These are phyloP conservation scores for Amanita subjunquillea DNA, from an alignment of 768 basidiomycete genomes.

Conservation along the genomic window DNA sequence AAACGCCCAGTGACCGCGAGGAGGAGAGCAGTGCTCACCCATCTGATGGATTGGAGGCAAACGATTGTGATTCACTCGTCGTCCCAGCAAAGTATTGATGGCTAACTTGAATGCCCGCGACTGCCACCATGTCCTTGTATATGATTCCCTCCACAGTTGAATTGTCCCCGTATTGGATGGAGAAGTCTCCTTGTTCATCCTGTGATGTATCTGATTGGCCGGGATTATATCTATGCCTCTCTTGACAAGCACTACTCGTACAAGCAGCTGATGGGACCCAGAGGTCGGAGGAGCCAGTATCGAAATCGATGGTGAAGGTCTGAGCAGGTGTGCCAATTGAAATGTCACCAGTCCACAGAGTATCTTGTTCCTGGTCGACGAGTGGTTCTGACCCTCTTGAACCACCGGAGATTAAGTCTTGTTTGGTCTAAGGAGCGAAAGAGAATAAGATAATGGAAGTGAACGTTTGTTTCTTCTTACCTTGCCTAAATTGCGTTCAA, in stretches of 20 bases:
- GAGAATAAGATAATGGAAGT: background rate
- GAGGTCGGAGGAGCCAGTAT: constrained; percentile 21
- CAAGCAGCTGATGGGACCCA: constrained; percentile 19
- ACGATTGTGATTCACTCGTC: background rate
- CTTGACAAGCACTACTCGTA: constrained; percentile 16
- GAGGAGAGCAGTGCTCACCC: background rate
- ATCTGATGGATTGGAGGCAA: background rate
- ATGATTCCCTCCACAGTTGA: constrained; percentile 23
- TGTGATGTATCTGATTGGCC: constrained; percentile 8
- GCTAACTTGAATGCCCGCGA: constrained; percentile 16
- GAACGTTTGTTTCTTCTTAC: background rate
- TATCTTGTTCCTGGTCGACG: background rate
- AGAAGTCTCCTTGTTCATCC: constrained; percentile 15
- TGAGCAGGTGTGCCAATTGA: background rate
- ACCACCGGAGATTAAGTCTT: background rate
- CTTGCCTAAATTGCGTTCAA: background rate
- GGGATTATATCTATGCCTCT: constrained; percentile 25
- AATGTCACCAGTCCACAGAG: background rate
- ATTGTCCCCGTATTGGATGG: constrained; percentile 31
- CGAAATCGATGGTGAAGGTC: background rate
- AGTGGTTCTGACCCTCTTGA: background rate
- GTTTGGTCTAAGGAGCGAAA: background rate
- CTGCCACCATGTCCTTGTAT: constrained; percentile 28
- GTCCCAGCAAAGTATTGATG: background rate
- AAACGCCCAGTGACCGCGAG: background rate